phyloP scores from a whole-genome alignment of 257 asterid species.

The Nyctanthes arbortristis region DNA sequence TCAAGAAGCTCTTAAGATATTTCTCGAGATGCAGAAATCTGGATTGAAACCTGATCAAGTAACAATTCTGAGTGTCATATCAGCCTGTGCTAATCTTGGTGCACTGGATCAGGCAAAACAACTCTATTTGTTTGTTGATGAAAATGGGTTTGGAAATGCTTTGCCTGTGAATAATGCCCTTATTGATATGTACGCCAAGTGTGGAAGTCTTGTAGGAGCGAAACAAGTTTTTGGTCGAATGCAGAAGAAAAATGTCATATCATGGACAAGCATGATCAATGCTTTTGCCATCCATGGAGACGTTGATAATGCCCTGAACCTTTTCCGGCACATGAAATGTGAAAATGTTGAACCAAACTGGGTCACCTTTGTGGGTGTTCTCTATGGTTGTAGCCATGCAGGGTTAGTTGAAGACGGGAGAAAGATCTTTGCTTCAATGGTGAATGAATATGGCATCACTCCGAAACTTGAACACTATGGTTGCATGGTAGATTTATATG shows the following conservation, averaged over 20 bases:
- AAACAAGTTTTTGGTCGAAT: slow-evolving; percentile 45
- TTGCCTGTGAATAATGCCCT: slow-evolving; percentile 71
- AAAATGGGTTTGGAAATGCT: slow-evolving; percentile 51
- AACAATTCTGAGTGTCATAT: slow-evolving; percentile 69
- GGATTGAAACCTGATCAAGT: slow-evolving; percentile 74
- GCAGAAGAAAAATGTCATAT: slow-evolving; percentile 57
- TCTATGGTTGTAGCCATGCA: slow-evolving; percentile 76
- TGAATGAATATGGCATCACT: slow-evolving; percentile 49
- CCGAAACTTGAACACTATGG: slow-evolving; percentile 77
- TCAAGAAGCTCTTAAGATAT: slow-evolving; percentile 63
- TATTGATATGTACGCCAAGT: slow-evolving; percentile 75
- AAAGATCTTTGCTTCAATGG: slow-evolving; percentile 53
- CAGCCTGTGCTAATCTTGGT: slow-evolving; percentile 75
- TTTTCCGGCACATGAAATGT: slow-evolving; percentile 54
- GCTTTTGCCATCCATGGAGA: slow-evolving; percentile 71
- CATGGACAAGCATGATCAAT: slow-evolving; percentile 74
- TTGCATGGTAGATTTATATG: slow-evolving; percentile 81
- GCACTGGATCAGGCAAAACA: slow-evolving; percentile 57
- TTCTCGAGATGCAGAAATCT: slow-evolving; percentile 49
- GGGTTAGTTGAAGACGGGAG: slow-evolving; percentile 70
- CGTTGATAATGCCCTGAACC: slow-evolving; percentile 46
- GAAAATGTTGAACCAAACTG: slow-evolving; percentile 65
- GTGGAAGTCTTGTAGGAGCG: slow-evolving; percentile 68
- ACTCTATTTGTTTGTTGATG: slow-evolving; percentile 43
- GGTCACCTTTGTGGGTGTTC: slow-evolving; percentile 71